Conservation (phyloP, 257 asterid genomes). For the Craterostigma plantagineum region DNA sequence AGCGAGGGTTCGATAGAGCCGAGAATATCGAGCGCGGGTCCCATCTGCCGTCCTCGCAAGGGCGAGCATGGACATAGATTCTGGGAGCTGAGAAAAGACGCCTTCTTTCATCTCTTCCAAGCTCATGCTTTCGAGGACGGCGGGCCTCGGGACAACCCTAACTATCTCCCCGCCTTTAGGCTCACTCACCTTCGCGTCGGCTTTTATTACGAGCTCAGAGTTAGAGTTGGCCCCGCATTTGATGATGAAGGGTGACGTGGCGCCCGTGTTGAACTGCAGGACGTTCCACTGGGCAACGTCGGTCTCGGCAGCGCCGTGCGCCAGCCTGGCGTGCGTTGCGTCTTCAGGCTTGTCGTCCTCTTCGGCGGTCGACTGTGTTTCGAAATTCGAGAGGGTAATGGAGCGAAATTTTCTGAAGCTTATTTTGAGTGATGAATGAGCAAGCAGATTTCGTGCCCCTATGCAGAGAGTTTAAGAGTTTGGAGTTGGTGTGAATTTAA, state of each 20-base stretch:
- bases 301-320: slow-evolving; percentile 32
- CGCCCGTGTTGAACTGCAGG: slow-evolving; percentile 88
- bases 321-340: slow-evolving; percentile 22
- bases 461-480: neutral
- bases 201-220: slow-evolving; percentile 80
- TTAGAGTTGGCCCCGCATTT: slow-evolving; percentile 96
- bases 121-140: slow-evolving; percentile 49
- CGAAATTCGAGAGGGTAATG: too few relatives aligned
- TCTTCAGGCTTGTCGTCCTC: slow-evolving; percentile 60
- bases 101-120: slow-evolving; percentile 59
- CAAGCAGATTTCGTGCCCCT: too few relatives aligned
- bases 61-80: slow-evolving; percentile 76
- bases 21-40: slow-evolving; percentile 92
- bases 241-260: slow-evolving; percentile 76
- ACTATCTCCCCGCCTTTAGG: slow-evolving; percentile 92
- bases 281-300: slow-evolving; percentile 98
- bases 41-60: slow-evolving; percentile 93
- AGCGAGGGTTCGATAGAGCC: slow-evolving; percentile 86
- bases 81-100: slow-evolving; percentile 60
- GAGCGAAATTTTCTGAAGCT: too few relatives aligned
- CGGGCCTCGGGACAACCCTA: slow-evolving; percentile 76
- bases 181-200: slow-evolving; percentile 74
- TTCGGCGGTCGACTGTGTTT: slow-evolving; percentile 54
- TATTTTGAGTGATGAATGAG: too few relatives aligned
- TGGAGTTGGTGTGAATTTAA: neutral